Conservation (phyloP, 2,329 filamentous ascomycete genomes). For the Metarhizium brunneum region DNA sequence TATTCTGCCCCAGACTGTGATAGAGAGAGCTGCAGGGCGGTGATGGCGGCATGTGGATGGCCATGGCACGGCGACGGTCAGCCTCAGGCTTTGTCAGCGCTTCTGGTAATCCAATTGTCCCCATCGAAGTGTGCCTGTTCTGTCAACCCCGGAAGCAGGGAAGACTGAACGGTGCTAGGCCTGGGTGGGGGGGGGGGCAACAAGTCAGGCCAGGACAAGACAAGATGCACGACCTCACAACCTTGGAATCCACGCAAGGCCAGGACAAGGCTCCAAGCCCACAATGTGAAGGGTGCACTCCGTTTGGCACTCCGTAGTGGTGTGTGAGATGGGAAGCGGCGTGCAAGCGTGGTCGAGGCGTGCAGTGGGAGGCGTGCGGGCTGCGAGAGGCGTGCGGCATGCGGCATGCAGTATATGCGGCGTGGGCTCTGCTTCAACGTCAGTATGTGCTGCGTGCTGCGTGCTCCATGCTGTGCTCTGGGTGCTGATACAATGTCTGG, state of each 20-base stretch:
- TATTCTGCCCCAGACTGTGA: too few relatives aligned
- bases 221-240: not conserved
- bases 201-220: not conserved
- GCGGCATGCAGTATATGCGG: not conserved
- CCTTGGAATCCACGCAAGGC: not conserved
- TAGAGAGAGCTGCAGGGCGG: not conserved
- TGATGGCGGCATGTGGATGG: not conserved
- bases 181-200: too few relatives aligned
- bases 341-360: not conserved
- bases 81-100: not conserved
- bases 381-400: slow-evolving; percentile 3
- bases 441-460: not conserved
- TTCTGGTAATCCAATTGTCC: not conserved
- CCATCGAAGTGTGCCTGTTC: not conserved
- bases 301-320: not conserved
- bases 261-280: not conserved
- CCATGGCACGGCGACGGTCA: not conserved
- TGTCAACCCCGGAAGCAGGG: not conserved
- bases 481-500: not conserved
- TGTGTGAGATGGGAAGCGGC: not conserved
- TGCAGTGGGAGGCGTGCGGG: not conserved
- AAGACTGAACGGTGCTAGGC: not conserved
- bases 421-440: not conserved
- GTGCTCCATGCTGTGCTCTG: not conserved
- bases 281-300: not conserved